phyloP scores from a whole-genome alignment of 495 filamentous ascomycete genomes.

The Copromyces sp. region DNA sequence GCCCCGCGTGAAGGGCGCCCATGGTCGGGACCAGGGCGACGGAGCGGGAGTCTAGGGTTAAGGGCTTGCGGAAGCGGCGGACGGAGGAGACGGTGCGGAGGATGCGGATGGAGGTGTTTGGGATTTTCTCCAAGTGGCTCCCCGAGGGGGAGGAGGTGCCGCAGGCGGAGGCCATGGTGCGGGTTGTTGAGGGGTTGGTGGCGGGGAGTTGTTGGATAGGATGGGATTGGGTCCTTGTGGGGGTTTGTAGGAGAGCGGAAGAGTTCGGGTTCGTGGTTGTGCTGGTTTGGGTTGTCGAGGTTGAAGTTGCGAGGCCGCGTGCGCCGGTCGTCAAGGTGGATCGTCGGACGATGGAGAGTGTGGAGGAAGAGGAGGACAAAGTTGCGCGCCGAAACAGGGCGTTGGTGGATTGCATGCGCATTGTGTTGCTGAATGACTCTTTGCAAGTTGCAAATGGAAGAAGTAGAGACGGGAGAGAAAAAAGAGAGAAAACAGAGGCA shows the following conservation, averaged over 20 bases:
- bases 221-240: not conserved
- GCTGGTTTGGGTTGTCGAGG: not conserved
- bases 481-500: not conserved
- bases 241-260: not conserved
- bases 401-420: conserved; percentile 11
- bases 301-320: conserved; percentile 16
- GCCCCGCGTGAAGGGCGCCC: conserved; percentile 89
- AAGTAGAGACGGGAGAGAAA: not conserved
- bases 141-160: not conserved
- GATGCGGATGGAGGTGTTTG: conserved; percentile 53
- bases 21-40: conserved; percentile 92
- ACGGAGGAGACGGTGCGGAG: conserved; percentile 63
- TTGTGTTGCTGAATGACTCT: not conserved
- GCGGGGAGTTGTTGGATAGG: not conserved
- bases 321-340: conserved; percentile 14
- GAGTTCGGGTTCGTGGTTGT: not conserved
- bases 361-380: not conserved
- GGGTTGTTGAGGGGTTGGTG: conserved; percentile 1
- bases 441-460: not conserved
- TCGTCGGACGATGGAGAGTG: not conserved
- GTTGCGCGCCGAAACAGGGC: conserved; percentile 19
- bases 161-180: conserved; percentile 23
- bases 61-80: conserved; percentile 58
- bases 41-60: conserved; percentile 56
- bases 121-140: conserved; percentile 30